Evolutionary conservation across 2,329 filamentous ascomycete genomes (phyloP).

Genomic region (Neopestalotiopsis clavispora): DNA sequence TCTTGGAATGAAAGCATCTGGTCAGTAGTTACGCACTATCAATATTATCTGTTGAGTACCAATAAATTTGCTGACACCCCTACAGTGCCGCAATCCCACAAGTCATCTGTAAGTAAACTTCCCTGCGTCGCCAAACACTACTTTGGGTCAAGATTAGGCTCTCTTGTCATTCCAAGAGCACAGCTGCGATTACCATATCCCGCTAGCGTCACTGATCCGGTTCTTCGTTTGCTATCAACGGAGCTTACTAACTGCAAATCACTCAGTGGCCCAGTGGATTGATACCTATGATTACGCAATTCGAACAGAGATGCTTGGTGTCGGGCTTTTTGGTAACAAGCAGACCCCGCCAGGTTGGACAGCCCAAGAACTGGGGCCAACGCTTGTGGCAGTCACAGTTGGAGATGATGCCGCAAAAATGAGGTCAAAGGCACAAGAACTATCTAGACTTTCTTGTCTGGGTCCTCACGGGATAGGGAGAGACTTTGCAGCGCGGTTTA

Average conservation of each 20-base stretch:
- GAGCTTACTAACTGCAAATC: slow-evolving; percentile 14
- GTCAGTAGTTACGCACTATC: background rate
- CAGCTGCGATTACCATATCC: too few species aligned
- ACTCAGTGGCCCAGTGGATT: slow-evolving; percentile 23
- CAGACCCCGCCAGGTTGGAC: background rate
- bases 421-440: background rate
- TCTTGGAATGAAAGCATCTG: slow-evolving; percentile 28
- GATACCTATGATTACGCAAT: slow-evolving; percentile 27
- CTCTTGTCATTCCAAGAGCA: too few species aligned
- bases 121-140: background rate
- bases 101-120: slow-evolving; percentile 34
- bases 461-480: background rate
- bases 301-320: slow-evolving; percentile 24
- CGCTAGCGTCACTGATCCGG: too few species aligned
- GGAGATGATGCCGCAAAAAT: background rate
- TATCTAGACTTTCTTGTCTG: background rate
- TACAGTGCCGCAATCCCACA: slow-evolving; percentile 25
- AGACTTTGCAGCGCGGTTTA: background rate
- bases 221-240: too few species aligned
- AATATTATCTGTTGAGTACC: too few species aligned
- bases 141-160: too few species aligned
- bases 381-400: slow-evolving; percentile 4
- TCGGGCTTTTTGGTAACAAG: slow-evolving; percentile 26
- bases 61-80: background rate
- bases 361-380: slow-evolving; percentile 6